These are phyloP conservation scores for Trichosporon faecale DNA, from an alignment of 1,284 basidiomycete genomes.

Conservation along the genomic window DNA sequence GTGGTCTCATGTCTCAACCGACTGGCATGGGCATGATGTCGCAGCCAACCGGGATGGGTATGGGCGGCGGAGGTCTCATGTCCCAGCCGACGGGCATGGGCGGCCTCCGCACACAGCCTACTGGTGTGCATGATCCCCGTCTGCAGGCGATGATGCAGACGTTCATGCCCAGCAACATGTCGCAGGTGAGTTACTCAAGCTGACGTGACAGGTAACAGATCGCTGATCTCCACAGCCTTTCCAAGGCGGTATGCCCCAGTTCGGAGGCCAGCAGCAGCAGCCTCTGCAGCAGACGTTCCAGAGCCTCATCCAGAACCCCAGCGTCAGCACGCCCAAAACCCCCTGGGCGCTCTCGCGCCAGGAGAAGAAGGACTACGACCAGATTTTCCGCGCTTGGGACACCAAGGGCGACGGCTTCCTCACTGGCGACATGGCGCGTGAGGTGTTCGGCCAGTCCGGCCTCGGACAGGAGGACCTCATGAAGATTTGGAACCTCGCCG, in stretches of 20 bases:
- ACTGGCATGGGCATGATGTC: slow-evolving; percentile 42
- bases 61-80: slow-evolving; percentile 57
- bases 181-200: slow-evolving; percentile 38
- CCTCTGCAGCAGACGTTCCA: slow-evolving; percentile 59
- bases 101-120: slow-evolving; percentile 42
- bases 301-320: slow-evolving; percentile 60
- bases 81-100: slow-evolving; percentile 70
- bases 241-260: slow-evolving; percentile 58
- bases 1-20: slow-evolving; percentile 38
- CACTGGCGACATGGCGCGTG: slow-evolving; percentile 75
- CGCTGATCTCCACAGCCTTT: slow-evolving; percentile 34
- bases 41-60: slow-evolving; percentile 56
- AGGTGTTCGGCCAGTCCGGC: slow-evolving; percentile 94
- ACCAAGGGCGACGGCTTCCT: slow-evolving; percentile 73
- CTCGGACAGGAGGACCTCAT: slow-evolving; percentile 85
- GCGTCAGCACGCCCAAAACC: slow-evolving; percentile 68
- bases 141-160: slow-evolving; percentile 78
- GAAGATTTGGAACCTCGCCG: slow-evolving; percentile 89
- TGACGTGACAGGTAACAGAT: neutral
- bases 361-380: slow-evolving; percentile 96
- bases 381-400: slow-evolving; percentile 97
- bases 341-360: slow-evolving; percentile 84
- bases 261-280: slow-evolving; percentile 50
- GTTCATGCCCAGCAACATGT: slow-evolving; percentile 65
- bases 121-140: slow-evolving; percentile 64